phyloP scores from a whole-genome alignment of 192 early-diverging fungal genomes.

The Coemansia sp. region DNA sequence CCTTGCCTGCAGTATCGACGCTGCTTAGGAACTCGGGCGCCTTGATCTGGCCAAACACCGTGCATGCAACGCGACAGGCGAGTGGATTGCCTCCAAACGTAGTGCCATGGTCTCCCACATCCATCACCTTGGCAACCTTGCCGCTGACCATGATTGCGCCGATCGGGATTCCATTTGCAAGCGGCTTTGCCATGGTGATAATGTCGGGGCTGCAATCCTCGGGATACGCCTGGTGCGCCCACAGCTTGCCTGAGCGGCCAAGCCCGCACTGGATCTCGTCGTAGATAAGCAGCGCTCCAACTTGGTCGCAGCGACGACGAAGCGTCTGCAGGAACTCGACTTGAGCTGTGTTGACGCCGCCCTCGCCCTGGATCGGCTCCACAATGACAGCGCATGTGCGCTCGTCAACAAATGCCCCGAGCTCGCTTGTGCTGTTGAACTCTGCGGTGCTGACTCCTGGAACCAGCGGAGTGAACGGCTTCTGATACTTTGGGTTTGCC shows the following conservation, averaged over 20 bases:
- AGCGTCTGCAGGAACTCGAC: conserved; percentile 79
- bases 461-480: conserved; percentile 89
- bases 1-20: conserved; percentile 67
- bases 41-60: conserved; percentile 72
- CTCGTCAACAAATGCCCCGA: conserved; percentile 68
- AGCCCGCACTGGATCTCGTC: conserved; percentile 98
- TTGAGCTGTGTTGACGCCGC: conserved; percentile 78
- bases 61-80: conserved; percentile 81
- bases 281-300: conserved; percentile 88
- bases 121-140: conserved; percentile 80
- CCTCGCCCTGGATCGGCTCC: conserved; percentile 97
- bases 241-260: conserved; percentile 87
- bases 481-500: conserved; percentile 90
- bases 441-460: conserved; percentile 76
- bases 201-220: conserved; percentile 82
- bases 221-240: conserved; percentile 77
- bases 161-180: conserved; percentile 96
- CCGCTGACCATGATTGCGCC: conserved; percentile 85
- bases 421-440: conserved; percentile 73
- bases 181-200: conserved; percentile 93
- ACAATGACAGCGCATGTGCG: conserved; percentile 91
- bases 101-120: conserved; percentile 93
- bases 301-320: conserved; percentile 79
- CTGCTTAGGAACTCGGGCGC: conserved; percentile 72
- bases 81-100: conserved; percentile 97